phyloP scores from a whole-genome alignment of 345 rosid species.

The Rubroshorea leprosula region DNA sequence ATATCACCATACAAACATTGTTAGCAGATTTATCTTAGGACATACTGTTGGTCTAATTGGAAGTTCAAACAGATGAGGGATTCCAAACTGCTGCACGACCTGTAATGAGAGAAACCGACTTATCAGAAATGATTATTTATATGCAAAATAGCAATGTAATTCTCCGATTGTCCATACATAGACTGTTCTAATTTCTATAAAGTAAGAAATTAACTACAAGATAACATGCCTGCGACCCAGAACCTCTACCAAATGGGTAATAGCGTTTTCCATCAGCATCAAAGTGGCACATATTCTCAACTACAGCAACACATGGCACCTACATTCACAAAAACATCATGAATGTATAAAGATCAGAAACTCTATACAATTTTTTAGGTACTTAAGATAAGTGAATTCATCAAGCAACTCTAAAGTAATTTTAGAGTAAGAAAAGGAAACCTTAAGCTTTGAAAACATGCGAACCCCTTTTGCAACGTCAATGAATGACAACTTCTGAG shows the following conservation, averaged over 20 bases:
- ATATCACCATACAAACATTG: not conserved
- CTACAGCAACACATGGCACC: slow-evolving; percentile 97
- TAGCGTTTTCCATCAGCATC: slow-evolving; percentile 94
- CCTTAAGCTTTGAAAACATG: slow-evolving; percentile 98
- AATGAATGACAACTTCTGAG: slow-evolving; percentile 90
- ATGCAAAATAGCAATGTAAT: not conserved
- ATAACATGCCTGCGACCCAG: slow-evolving; percentile 79
- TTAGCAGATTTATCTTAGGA: slow-evolving; percentile 12
- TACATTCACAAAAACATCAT: slow-evolving; percentile 23
- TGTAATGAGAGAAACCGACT: slow-evolving; percentile 27
- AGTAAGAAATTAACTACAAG: slow-evolving; percentile 9
- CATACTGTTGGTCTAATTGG: slow-evolving; percentile 85
- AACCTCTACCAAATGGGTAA: slow-evolving; percentile 97
- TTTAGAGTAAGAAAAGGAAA: slow-evolving; percentile 18
- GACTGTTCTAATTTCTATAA: not conserved
- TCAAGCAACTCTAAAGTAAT: not conserved
- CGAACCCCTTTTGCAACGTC: slow-evolving; percentile 98
- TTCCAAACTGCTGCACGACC: slow-evolving; percentile 97
- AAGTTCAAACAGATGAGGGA: slow-evolving; percentile 95
- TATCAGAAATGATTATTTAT: slow-evolving; percentile 4
- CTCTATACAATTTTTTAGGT: not conserved
- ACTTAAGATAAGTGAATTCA: not conserved
- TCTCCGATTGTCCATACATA: not conserved
- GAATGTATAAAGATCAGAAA: slow-evolving; percentile 4
- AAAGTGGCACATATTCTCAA: slow-evolving; percentile 97